phyloP scores from a whole-genome alignment of 768 basidiomycete species.

The Phylloporus rhodoxanthus region DNA sequence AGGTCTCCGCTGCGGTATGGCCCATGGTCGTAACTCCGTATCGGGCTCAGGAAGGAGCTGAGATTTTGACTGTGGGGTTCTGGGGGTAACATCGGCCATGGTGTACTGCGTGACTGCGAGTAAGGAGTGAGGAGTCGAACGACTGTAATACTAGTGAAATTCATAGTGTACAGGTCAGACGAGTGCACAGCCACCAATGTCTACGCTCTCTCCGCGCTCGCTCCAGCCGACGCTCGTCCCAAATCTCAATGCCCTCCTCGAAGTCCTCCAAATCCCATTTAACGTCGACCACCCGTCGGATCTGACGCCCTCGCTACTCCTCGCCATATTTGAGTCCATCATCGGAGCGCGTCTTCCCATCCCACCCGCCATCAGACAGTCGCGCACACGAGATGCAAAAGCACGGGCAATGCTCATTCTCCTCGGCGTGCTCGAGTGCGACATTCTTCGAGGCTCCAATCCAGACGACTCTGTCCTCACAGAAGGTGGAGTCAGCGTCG shows the following conservation, averaged over 20 bases:
- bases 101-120: no score
- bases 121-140: no score
- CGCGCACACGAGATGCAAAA: slow-evolving; percentile 36
- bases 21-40: background rate
- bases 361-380: slow-evolving; percentile 28
- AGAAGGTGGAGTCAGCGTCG: slow-evolving; percentile 24
- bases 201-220: background rate
- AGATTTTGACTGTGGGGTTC: background rate
- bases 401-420: slow-evolving; percentile 69
- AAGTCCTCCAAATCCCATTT: slow-evolving; percentile 41
- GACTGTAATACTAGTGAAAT: no score
- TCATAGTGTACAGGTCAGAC: no score
- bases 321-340: slow-evolving; percentile 64
- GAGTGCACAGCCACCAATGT: background rate
- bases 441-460: slow-evolving; percentile 41
- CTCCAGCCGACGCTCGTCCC: slow-evolving; percentile 18
- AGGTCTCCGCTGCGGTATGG: background rate
- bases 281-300: slow-evolving; percentile 48
- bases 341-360: slow-evolving; percentile 51
- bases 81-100: no score
- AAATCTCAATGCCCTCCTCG: slow-evolving; percentile 43
- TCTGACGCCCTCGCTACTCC: slow-evolving; percentile 65
- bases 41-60: background rate
- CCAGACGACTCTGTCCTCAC: slow-evolving; percentile 26
- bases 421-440: slow-evolving; percentile 64